Conservation (phyloP, 768 basidiomycete genomes). For the Lentinula lateritia region DNA sequence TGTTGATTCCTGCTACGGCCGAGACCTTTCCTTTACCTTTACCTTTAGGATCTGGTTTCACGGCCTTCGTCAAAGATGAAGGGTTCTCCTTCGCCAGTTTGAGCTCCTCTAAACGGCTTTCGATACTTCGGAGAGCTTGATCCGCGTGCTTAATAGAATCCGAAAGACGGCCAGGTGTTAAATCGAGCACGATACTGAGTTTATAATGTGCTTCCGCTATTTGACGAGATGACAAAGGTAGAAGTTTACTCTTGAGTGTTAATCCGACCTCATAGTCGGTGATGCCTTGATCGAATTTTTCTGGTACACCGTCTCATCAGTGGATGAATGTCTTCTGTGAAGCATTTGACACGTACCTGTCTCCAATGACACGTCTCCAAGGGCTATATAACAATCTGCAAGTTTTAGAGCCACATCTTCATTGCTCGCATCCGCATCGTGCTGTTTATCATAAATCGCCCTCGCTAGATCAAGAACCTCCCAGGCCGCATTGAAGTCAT, state of each 20-base stretch:
- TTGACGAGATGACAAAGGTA: constrained; percentile 86
- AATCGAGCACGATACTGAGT: constrained; percentile 87
- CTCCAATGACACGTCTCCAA: constrained; percentile 96
- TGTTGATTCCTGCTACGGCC: constrained; percentile 31
- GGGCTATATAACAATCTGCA: constrained; percentile 84
- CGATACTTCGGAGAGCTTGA: constrained; percentile 73
- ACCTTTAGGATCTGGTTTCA: constrained; percentile 44
- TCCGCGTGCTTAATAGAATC: constrained; percentile 82
- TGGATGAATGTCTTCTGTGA: not conserved
- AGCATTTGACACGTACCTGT: constrained; percentile 62
- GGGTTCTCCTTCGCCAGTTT: constrained; percentile 31
- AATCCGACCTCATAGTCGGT: constrained; percentile 80
- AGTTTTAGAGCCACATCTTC: constrained; percentile 72
- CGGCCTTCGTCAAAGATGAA: constrained; percentile 14
- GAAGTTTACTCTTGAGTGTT: constrained; percentile 61
- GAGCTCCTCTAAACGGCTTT: constrained; percentile 60
- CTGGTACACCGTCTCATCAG: constrained; percentile 34
- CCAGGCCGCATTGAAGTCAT: constrained; percentile 98
- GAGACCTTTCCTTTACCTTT: constrained; percentile 78
- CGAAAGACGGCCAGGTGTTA: constrained; percentile 77
- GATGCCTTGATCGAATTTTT: constrained; percentile 95
- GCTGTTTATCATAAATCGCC: constrained; percentile 72
- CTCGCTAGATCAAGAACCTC: constrained; percentile 94
- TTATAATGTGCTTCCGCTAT: constrained; percentile 94
- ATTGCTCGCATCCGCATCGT: constrained; percentile 40